These are phyloP conservation scores for Teratosphaeria pseudoeucalypti DNA, from an alignment of 2,329 filamentous ascomycete species.

Conservation along the genomic window DNA sequence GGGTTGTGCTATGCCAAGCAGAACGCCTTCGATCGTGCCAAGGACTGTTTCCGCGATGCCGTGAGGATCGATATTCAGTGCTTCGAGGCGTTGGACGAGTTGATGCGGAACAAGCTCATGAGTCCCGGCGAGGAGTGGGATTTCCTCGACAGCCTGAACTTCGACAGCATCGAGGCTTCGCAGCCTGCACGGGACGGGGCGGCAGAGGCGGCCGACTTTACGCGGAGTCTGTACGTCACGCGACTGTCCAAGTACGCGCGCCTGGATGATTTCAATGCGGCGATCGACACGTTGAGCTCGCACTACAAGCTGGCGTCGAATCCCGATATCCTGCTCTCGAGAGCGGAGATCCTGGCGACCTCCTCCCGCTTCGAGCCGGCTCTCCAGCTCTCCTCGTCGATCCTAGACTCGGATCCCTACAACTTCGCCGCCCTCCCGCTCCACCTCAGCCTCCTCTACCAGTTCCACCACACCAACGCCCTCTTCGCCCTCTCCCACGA, in stretches of 20 bases:
- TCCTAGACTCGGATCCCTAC: conserved; percentile 75
- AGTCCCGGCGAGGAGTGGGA: conserved; percentile 79
- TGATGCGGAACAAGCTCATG: conserved; percentile 94
- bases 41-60: conserved; percentile 97
- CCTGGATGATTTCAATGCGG: conserved; percentile 68
- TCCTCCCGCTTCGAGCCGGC: conserved; percentile 90
- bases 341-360: conserved; percentile 85
- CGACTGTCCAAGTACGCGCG: conserved; percentile 91
- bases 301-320: conserved; percentile 84
- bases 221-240: conserved; percentile 92
- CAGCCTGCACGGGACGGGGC: conserved; percentile 38
- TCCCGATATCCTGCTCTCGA: conserved; percentile 78
- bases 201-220: conserved; percentile 86
- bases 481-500: conserved; percentile 90
- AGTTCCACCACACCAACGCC: conserved; percentile 75
- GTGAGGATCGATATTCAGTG: conserved; percentile 95
- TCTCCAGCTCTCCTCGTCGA: conserved; percentile 68
- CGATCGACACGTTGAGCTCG: conserved; percentile 81
- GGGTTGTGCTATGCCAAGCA: conserved; percentile 94
- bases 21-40: conserved; percentile 92
- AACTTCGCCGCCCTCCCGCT: conserved; percentile 83
- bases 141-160: conserved; percentile 80
- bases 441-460: conserved; percentile 82
- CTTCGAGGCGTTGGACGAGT: conserved; percentile 94
- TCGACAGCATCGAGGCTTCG: conserved; percentile 57